These are phyloP conservation scores for Globisporangium radiosum DNA, from an alignment of 352 stramenopile species.

Conservation along the genomic window DNA sequence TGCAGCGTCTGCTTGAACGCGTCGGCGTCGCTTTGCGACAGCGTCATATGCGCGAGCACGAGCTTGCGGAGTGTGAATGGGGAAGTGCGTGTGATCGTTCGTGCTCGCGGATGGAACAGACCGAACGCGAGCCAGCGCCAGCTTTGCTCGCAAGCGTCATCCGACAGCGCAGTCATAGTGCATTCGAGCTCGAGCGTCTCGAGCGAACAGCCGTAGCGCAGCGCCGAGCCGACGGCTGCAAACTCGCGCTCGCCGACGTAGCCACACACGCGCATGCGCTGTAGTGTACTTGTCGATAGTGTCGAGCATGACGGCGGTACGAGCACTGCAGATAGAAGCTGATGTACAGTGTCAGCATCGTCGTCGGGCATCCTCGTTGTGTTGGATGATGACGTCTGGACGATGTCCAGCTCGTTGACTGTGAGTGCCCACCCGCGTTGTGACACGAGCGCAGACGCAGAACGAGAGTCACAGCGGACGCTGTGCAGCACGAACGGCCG, in stretches of 20 bases:
- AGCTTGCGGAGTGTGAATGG: background rate
- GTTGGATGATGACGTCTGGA: background rate
- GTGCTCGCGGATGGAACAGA: background rate
- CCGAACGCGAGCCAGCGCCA: conserved; percentile 5
- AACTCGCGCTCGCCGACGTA: background rate
- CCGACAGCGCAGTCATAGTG: background rate
- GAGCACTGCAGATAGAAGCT: background rate
- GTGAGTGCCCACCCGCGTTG: no score
- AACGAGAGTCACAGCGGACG: background rate
- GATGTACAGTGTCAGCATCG: background rate
- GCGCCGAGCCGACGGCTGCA: background rate
- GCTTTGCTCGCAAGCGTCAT: background rate
- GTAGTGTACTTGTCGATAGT: background rate
- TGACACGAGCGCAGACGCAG: no score
- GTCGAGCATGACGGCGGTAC: background rate
- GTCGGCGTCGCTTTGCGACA: background rate
- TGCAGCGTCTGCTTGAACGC: background rate
- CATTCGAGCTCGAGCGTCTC: background rate
- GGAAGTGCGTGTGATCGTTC: background rate
- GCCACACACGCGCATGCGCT: background rate
- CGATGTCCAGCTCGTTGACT: background rate
- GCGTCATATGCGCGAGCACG: background rate
- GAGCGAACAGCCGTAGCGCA: background rate
- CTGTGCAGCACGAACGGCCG: background rate
- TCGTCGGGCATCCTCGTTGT: background rate